Evolutionary conservation across 305 asterid genomes (phyloP), one percentile per base, ranked within the genome.

Genomic region (Fraxinus velutina): DNA sequence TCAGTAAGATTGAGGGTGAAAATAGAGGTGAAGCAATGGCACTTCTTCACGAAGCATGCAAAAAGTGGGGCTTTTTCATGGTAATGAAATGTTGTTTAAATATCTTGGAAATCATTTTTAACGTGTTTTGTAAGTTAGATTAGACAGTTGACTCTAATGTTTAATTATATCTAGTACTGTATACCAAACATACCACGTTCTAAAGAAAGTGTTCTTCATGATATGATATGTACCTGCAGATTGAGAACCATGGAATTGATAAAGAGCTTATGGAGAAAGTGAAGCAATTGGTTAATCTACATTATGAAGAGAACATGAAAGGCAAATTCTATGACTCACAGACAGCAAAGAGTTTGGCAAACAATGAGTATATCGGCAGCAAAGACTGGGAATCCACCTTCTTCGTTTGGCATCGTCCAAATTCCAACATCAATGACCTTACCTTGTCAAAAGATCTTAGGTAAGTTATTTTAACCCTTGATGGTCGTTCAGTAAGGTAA

Each of bases 21-120:
- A 86, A 85, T 85, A 89, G 93, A 87, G 82, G 90, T 71, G 88
- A 81, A 76, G 89, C 93, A 6, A 86, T 91, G 96, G 88, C 91
- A 47, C 93, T 89, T 80, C 92, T 92, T 77, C 97, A 93, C 71
- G 90, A 89, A 78, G 97, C 97, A 3, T 93, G 97, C 81, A 85
- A 89, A 83, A 91, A 92, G 83, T 93, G 97, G 97, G 98, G 98
- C 50, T 93, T 84, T 86, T 93, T 93, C 75, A 90, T 92, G 98
- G 98, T 92, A 89, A 83, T 6, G n/a, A 73, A 66, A n/a, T 60
- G 57, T 57, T 7, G 2, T 85, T 34, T 42, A 34, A 13, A 29
- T 24, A 19, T 71, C 50, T 80, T 37, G 0, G 44, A 12, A 17
- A 52, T 24, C n/a, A 17, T 21, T 80, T 73, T 34, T n/a, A 24